Base-by-base conservation (phyloP, 1,284 basidiomycete genomes). In the Cryptococcus hybrid region DNA sequence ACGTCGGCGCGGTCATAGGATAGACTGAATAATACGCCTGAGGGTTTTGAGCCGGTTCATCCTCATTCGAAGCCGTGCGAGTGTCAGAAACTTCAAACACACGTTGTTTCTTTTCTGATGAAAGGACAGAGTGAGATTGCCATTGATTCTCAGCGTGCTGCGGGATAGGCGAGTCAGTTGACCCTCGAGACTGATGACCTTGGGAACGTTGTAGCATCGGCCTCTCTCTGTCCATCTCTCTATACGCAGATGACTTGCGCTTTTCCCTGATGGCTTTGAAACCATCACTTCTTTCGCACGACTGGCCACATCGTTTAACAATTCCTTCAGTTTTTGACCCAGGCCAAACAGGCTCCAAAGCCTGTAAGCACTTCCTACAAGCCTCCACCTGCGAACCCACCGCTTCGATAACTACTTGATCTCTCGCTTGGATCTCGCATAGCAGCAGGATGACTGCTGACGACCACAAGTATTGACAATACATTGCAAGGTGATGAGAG, bases 401-500 rank as follows among this genome's bases (percentile, higher is more conserved):
- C 8, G 86, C 82, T 43, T 82, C 77, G 34, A 87, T 84, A 39
- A 86, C 85, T 45, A 84, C 81, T 36, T 83, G 75, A 59, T 92
- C 90, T 3, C 64, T 70, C 1, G 87, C 85, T 71, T 92, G 90
- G 84, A 92, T 92, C 51, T 91, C 88, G 76, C 88, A 93, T 3
- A 93, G 80, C 40, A 93, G 79, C 47, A 92, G 85, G 67, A 93
- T 90, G 57, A 92, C 89, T 1, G 89, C 89, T 36, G 90, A 91
- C 65, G 89, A 91, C 81, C 92, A 93, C 15, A 93, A 82, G 67
- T 91, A 89, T 70, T 93, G 91, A 57, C 92, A 90, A 80, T 90
- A 92, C 74, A 93, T 90, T 1, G 90, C 89, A 40, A 93, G 83
- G 73, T 92, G 89, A 70, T 93, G 91, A 11, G 89, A 90, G 4